phyloP scores from a whole-genome alignment of 2,329 filamentous ascomycete species.

The Fusarium citri region DNA sequence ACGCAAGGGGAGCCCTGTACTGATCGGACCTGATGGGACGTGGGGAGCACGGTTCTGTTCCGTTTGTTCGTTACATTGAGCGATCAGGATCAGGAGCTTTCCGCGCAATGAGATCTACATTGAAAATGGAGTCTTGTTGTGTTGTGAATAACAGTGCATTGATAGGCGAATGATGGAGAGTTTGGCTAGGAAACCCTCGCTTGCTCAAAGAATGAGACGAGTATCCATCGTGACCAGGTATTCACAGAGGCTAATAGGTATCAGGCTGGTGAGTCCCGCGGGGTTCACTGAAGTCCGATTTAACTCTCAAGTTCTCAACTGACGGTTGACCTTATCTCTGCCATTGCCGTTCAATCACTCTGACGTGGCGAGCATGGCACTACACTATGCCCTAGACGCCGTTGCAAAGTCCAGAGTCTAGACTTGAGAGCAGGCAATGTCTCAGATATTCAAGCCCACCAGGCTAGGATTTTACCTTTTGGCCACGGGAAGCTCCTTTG shows the following conservation, averaged over 20 bases:
- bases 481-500: constrained; percentile 38
- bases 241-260: not conserved
- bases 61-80: constrained; percentile 18
- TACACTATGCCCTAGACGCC: constrained; percentile 16
- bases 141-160: not conserved
- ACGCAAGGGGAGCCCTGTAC: constrained; percentile 42
- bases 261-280: constrained; percentile 5
- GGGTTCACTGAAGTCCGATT: constrained; percentile 25
- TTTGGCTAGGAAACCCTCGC: constrained; percentile 12
- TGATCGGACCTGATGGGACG: constrained; percentile 22
- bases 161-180: not conserved
- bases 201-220: constrained; percentile 21
- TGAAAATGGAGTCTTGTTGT: constrained; percentile 30
- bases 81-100: constrained; percentile 28
- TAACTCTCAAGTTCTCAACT: not conserved
- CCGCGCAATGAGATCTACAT: constrained; percentile 36
- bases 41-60: constrained; percentile 40
- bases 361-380: constrained; percentile 38
- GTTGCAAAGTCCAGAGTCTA: constrained; percentile 18
- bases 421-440: constrained; percentile 19
- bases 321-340: constrained; percentile 18
- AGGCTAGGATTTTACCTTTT: constrained; percentile 18
- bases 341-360: constrained; percentile 23
- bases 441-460: constrained; percentile 6
- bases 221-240: constrained; percentile 10